Percentiles rank a stretch among this genome's conserved stretches.
Conservation (phyloP, 495 filamentous ascomycete genomes). For the Bombardia bombarda region DNA sequence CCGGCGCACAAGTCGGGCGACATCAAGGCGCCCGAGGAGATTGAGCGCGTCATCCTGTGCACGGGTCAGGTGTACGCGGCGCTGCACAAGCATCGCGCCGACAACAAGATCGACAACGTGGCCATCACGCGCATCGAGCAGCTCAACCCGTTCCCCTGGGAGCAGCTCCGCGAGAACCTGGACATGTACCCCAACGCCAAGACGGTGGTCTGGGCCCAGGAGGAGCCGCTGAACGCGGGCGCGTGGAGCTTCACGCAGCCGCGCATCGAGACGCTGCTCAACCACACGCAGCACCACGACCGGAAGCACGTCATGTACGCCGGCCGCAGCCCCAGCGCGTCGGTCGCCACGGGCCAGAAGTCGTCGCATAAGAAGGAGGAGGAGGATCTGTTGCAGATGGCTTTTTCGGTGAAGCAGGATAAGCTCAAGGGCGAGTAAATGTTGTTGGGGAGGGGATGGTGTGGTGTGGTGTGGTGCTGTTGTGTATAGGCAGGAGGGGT, state of each 20-base stretch:
- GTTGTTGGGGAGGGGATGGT: too few species aligned
- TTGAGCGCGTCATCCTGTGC: constrained; percentile 91
- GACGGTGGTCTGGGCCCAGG: constrained; percentile 92
- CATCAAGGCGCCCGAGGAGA: constrained; percentile 75
- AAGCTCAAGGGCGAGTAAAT: constrained; percentile 65
- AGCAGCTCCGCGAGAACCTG: constrained; percentile 88
- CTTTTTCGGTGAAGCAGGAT: constrained; percentile 52
- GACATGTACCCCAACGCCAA: constrained; percentile 94
- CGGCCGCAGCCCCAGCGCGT: constrained; percentile 80
- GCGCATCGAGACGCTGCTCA: constrained; percentile 89
- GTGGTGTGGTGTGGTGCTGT: too few species aligned
- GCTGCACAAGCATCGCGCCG: constrained; percentile 81
- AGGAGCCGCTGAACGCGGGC: constrained; percentile 95
- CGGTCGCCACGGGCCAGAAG: constrained; percentile 91
- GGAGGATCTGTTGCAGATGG: constrained; percentile 76
- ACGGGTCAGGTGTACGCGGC: constrained; percentile 89
- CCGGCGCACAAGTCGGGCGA: constrained; percentile 62
- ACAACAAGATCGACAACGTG: constrained; percentile 74
- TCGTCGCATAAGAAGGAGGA: constrained; percentile 85
- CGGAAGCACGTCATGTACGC: constrained; percentile 96
- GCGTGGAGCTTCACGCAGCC: constrained; percentile 94
- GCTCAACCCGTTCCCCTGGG: constrained; percentile 98
- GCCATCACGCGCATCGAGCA: constrained; percentile 96
- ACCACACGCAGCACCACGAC: constrained; percentile 83
- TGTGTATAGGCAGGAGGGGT: neutral